Percentiles rank a stretch among this genome's conserved stretches.
These are phyloP conservation scores for Coffea humblotiana DNA, from an alignment of 305 asterid genomes.

Conservation along the genomic window DNA sequence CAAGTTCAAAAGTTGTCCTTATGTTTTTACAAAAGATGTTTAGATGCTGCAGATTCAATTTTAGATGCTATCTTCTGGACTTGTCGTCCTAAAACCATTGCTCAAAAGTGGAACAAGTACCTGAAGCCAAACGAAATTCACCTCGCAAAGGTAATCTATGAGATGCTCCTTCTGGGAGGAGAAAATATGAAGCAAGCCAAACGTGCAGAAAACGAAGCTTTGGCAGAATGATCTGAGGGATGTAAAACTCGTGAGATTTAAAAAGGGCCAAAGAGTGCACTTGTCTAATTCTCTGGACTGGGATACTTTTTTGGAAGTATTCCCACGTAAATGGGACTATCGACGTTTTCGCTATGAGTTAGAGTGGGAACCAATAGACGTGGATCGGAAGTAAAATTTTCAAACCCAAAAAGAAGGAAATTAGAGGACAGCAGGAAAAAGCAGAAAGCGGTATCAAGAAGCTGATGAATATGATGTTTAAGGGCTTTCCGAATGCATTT, in stretches of 20 bases:
- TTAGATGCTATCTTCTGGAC: neutral
- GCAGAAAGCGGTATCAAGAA: no score
- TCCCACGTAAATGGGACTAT: no score
- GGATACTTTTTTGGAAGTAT: no score
- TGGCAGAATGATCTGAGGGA: neutral
- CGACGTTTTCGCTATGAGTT: neutral
- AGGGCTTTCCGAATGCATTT: no score
- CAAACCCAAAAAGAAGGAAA: no score
- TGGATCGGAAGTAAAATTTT: no score
- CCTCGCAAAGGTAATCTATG: neutral
- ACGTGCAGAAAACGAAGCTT: neutral
- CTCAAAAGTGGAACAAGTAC: neutral
- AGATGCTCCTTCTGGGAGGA: neutral
- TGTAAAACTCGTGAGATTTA: neutral
- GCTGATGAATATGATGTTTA: no score
- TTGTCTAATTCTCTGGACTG: neutral
- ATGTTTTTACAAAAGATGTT: accelerated
- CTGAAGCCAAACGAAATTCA: neutral
- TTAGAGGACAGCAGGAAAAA: no score
- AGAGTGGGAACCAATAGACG: neutral
- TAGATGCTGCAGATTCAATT: neutral
- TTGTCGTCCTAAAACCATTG: neutral
- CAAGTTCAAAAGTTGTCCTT: neutral
- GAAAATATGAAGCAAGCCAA: neutral
- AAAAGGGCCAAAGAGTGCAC: neutral